Conservation (phyloP, 371 early-diverging fungal species). For the Circinella umbellata region DNA sequence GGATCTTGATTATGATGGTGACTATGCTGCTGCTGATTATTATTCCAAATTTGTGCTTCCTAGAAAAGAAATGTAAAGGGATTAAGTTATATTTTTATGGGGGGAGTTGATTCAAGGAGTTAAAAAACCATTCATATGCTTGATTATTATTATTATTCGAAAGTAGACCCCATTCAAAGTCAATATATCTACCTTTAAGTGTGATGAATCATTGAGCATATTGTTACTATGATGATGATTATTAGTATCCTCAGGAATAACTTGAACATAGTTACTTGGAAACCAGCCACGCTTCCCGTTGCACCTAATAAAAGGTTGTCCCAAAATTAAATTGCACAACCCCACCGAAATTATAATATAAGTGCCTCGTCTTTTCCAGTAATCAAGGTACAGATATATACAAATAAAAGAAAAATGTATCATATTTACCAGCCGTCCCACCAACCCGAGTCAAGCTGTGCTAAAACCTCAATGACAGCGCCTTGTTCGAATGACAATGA, state of each 20-base stretch:
- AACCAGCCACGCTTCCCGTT: constrained; percentile 85
- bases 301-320: constrained; percentile 39
- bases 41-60: constrained; percentile 14
- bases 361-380: background rate
- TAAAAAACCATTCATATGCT: background rate
- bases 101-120: constrained; percentile 5
- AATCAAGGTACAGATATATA: too few species aligned
- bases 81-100: background rate
- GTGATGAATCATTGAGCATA: constrained; percentile 12
- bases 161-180: background rate
- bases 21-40: background rate
- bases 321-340: constrained; percentile 7
- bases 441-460: constrained; percentile 89
- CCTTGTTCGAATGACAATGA: constrained; percentile 79
- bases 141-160: background rate
- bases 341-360: background rate
- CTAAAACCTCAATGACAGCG: constrained; percentile 82
- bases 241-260: constrained; percentile 33
- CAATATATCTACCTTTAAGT: constrained; percentile 10
- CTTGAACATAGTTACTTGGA: constrained; percentile 84
- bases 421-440: constrained; percentile 79
- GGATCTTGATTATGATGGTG: background rate
- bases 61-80: background rate
- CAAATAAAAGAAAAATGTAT: too few species aligned
- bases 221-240: background rate